Percentiles rank a stretch among this genome's conserved stretches.
phyloP scores from a whole-genome alignment of 2,329 filamentous ascomycete species.

The Colletotrichum sp. region DNA sequence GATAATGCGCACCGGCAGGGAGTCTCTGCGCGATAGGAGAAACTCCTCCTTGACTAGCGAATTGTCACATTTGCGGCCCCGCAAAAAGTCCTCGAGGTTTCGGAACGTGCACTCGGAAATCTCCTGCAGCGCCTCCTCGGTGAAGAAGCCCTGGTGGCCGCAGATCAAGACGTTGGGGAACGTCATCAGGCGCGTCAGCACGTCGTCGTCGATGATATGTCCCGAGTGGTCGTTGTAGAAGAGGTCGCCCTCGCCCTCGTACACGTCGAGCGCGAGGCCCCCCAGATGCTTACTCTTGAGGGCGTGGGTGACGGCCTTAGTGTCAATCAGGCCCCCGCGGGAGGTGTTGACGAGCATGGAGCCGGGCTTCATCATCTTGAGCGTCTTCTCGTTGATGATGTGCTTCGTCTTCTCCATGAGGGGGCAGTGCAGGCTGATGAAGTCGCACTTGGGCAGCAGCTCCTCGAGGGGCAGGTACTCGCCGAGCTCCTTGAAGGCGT shows the following conservation, averaged over 20 bases:
- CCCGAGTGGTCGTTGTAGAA: constrained; percentile 72
- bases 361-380: constrained; percentile 62
- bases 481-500: constrained; percentile 55
- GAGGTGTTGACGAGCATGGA: constrained; percentile 73
- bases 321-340: constrained; percentile 68
- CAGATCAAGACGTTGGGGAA: constrained; percentile 72
- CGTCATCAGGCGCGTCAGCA: constrained; percentile 69
- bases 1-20: constrained; percentile 36
- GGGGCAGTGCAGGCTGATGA: constrained; percentile 71
- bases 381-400: constrained; percentile 60
- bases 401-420: constrained; percentile 64
- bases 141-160: constrained; percentile 75
- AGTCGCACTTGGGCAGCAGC: constrained; percentile 61
- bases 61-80: constrained; percentile 38
- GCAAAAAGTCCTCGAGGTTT: constrained; percentile 57
- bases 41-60: constrained; percentile 34
- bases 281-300: constrained; percentile 66
- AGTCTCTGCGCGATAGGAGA: constrained; percentile 24
- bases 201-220: constrained; percentile 70
- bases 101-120: constrained; percentile 65
- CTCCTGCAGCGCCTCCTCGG: constrained; percentile 66
- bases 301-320: constrained; percentile 61
- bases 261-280: constrained; percentile 71
- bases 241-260: constrained; percentile 67
- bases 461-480: constrained; percentile 58